These are phyloP conservation scores for Geranium brycei DNA, from an alignment of 345 rosid species.

Conservation along the genomic window DNA sequence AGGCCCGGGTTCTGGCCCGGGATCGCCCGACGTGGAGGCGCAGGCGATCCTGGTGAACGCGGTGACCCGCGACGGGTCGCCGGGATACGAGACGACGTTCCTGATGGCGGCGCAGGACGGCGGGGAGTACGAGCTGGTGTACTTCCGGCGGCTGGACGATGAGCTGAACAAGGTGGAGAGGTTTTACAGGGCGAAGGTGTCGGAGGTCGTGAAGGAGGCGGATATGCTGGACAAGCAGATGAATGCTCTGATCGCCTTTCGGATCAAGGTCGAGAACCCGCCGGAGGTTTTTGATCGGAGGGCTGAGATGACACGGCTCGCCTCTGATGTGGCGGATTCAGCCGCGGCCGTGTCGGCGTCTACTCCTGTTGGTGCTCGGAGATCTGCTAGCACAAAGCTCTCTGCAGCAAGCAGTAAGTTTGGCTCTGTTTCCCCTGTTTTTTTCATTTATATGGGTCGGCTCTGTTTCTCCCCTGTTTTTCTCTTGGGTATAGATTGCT, in stretches of 20 bases:
- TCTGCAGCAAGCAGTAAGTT: no score
- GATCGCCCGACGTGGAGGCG: no score
- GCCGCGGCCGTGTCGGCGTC: background rate
- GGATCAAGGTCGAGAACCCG: background rate
- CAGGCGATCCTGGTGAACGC: background rate
- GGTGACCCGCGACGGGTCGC: slow-evolving; percentile 4
- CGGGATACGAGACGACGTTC: background rate
- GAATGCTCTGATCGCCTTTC: background rate
- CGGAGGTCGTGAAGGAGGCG: background rate
- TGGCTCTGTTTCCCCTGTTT: no score
- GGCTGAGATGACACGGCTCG: background rate
- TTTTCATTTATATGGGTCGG: no score
- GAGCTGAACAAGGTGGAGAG: background rate
- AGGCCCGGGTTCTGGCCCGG: no score
- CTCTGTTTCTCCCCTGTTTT: no score
- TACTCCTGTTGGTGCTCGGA: background rate
- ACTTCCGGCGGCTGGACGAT: background rate
- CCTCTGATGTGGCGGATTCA: background rate
- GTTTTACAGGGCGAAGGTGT: background rate
- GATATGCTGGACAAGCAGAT: background rate
- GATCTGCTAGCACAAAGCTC: background rate
- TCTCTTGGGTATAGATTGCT: no score
- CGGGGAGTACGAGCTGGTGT: background rate
- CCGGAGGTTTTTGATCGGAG: background rate
- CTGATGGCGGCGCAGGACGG: background rate